A percentile compares a stretch with the other conserved stretches of the same genome.
Conservation (phyloP, 805 yeast genomes). For the Kazachstania taianensis region DNA sequence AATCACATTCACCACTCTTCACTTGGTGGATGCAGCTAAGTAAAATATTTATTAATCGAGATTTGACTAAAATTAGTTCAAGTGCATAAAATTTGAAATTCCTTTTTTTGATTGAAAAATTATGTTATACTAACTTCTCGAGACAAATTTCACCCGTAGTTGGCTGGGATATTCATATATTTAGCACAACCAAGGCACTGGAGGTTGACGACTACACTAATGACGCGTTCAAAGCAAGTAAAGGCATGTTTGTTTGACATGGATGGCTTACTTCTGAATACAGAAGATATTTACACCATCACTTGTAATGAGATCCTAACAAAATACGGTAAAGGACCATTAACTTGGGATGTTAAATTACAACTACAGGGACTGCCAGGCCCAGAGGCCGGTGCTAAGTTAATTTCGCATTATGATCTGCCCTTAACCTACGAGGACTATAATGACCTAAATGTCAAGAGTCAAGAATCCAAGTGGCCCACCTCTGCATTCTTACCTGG, state of each 20-base stretch:
- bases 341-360: conserved; percentile 85
- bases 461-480: conserved; percentile 52
- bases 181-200: neutral
- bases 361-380: conserved; percentile 90
- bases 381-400: conserved; percentile 50
- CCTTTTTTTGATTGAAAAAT: no score
- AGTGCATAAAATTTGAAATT: no score
- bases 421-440: conserved; percentile 61
- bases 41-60: no score
- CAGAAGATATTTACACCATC: conserved; percentile 85
- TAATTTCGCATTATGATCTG: conserved; percentile 59
- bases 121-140: no score
- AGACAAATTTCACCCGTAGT: no score
- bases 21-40: no score
- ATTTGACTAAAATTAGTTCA: no score
- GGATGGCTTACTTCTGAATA: conserved; percentile 91
- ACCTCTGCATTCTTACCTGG: conserved; percentile 70
- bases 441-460: conserved; percentile 38
- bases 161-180: no score
- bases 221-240: conserved; percentile 8
- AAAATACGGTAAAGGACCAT: conserved; percentile 62
- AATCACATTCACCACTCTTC: no score
- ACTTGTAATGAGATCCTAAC: conserved; percentile 59
- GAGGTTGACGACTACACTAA: neutral
- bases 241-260: conserved; percentile 47